phyloP scores from a whole-genome alignment of 2,329 filamentous ascomycete genomes.

The Fusarium scirpi region DNA sequence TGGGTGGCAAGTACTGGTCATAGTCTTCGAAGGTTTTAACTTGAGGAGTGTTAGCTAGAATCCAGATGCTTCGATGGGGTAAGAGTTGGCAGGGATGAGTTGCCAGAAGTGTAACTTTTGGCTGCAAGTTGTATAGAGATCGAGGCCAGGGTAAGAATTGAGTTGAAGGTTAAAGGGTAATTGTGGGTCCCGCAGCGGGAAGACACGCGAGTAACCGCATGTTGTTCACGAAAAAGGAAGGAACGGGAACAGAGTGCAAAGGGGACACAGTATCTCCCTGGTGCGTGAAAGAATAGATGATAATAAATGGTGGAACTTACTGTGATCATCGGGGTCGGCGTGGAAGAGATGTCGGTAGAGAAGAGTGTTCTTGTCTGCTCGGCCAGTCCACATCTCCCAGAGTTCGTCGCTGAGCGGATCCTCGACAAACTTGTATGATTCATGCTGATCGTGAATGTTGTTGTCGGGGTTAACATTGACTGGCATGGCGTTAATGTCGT shows the following conservation, averaged over 20 bases:
- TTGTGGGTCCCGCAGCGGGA: background rate
- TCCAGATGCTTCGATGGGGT: background rate
- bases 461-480: constrained; percentile 76
- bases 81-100: background rate
- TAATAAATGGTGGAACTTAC: constrained; percentile 56
- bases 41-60: constrained; percentile 47
- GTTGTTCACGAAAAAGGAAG: background rate
- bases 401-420: constrained; percentile 77
- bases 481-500: constrained; percentile 80
- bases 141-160: background rate
- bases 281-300: background rate
- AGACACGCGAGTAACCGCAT: too few species aligned
- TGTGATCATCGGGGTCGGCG: constrained; percentile 88
- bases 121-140: background rate
- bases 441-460: constrained; percentile 69
- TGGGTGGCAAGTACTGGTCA: constrained; percentile 78
- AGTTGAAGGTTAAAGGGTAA: constrained; percentile 1
- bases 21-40: constrained; percentile 93
- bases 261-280: fast-evolving
- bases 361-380: constrained; percentile 77
- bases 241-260: background rate
- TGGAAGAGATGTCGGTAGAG: constrained; percentile 86
- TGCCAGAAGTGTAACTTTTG: background rate
- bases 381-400: constrained; percentile 75
- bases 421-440: constrained; percentile 73